Evolutionary conservation across 495 filamentous ascomycete species (phyloP), one percentile per base, ranked within the genome.

Genomic region (Aspergillus hancockii): DNA sequence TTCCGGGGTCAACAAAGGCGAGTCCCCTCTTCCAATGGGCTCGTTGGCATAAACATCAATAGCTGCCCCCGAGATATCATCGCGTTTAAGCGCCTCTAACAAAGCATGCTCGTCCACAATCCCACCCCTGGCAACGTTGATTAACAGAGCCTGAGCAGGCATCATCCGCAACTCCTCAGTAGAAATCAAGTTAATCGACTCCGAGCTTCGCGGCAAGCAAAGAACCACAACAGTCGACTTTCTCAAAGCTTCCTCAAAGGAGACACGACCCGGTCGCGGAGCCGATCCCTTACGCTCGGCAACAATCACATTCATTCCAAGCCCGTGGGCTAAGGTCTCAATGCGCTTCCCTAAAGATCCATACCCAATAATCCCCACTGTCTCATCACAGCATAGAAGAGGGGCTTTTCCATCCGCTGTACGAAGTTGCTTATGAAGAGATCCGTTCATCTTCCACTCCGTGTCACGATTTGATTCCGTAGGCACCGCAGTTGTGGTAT

Each of bases 81-180:
- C 67, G 4, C 75, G 59, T 49, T 60, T 69, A 21, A 85, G 62
- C 8, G 81, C 83, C 6, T 69, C 59, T 1, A 80, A 66, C 0
- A 86, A 60, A 0, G 77, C 81, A 4, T 51, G 43, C 61, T 88
- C 84, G 53, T 85, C 75, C 7, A 87, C 79, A 55, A 86, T 81
- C 0, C 83, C 84, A 3, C 84, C 84, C 3, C 84, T 71, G 7
- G 80, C 76, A 41, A 85, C 77, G 63, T 88, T 86, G 50, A 86
- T 67, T 12, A 88, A 21, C 16, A 87, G 54, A 4, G 78, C 71
- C 36, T 80, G 69, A 0, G 67, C 59, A 13, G 66, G 70, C 81
- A 88, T 85, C 13, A 67, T 46, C n/a, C 58, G 30, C 13, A 88
- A 68, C 65, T 87, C 84, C 0, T 70, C 57, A 0, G 63, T 63